These are phyloP conservation scores for Acacia melanoxylon DNA, from an alignment of 306 rosid species.

Conservation along the genomic window DNA sequence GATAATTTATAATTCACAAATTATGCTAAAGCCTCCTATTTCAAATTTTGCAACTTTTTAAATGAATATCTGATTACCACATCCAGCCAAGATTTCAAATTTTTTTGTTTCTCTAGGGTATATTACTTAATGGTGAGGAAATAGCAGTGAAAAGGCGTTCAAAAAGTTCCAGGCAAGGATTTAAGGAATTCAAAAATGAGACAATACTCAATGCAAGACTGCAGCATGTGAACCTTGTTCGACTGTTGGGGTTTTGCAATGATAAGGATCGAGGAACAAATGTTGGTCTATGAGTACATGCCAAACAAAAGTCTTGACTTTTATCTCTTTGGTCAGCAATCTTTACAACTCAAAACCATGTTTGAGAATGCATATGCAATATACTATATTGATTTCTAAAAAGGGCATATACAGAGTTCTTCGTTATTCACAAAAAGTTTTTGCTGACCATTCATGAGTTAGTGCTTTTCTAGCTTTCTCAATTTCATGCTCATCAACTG, in stretches of 20 bases:
- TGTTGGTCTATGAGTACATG: background rate
- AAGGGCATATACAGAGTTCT: background rate
- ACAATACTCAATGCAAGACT: background rate
- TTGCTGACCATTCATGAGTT: background rate
- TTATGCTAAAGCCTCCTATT: background rate
- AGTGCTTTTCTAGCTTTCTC: background rate
- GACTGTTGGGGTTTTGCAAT: background rate
- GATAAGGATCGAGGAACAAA: background rate
- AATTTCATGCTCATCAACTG: background rate
- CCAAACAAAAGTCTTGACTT: background rate
- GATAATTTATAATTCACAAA: background rate
- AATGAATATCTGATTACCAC: background rate
- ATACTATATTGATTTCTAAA: background rate
- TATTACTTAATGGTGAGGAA: constrained; percentile 39
- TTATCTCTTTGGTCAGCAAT: background rate
- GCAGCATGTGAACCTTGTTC: background rate
- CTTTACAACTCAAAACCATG: background rate
- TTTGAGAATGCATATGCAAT: background rate
- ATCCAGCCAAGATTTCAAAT: background rate
- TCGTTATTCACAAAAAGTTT: background rate
- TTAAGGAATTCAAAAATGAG: constrained; percentile 30
- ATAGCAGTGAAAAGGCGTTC: constrained; percentile 57
- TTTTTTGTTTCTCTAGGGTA: constrained; percentile 28
- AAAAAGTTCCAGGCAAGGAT: constrained; percentile 47
- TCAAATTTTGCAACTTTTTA: background rate